These are phyloP conservation scores for Withania somnifera DNA, from an alignment of 305 asterid genomes.

Conservation along the genomic window DNA sequence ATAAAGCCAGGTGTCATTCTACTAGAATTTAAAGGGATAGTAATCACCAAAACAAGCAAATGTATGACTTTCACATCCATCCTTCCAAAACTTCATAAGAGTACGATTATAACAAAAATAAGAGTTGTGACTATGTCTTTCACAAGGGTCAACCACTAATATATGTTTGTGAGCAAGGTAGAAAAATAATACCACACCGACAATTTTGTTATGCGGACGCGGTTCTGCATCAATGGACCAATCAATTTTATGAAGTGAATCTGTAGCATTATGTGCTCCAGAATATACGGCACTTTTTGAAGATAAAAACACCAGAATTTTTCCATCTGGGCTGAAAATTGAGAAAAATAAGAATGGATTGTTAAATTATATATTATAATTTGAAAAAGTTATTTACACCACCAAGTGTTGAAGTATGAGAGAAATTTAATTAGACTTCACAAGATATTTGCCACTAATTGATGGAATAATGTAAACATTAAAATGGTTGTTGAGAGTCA, in stretches of 20 bases:
- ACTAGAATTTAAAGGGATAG: not conserved
- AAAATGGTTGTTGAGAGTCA: not conserved
- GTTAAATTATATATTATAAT: not conserved
- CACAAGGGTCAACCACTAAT: not conserved
- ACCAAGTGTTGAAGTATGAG: not conserved
- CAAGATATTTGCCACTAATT: not conserved
- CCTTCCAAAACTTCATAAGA: not conserved
- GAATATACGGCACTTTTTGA: constrained; percentile 79
- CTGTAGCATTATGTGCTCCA: constrained; percentile 86
- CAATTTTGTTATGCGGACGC: constrained; percentile 25
- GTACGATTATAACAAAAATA: not conserved
- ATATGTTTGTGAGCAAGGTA: not conserved
- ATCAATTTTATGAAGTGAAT: constrained; percentile 72
- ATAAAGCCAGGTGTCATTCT: not conserved
- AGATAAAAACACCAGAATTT: constrained; percentile 64
- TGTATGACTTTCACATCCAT: not conserved
- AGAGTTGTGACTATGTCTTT: not conserved
- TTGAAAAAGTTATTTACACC: not conserved
- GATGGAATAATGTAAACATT: not conserved
- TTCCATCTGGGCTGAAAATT: constrained; percentile 73
- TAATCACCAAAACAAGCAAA: not conserved
- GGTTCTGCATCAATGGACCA: constrained; percentile 67
- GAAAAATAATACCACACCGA: constrained; percentile 60
- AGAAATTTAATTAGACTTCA: not conserved
- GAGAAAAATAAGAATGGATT: not conserved